Percentiles rank a stretch among this genome's conserved stretches.
phyloP scores from a whole-genome alignment of 2,329 filamentous ascomycete species.

The Nothophaeocryptopus gaeumannii region DNA sequence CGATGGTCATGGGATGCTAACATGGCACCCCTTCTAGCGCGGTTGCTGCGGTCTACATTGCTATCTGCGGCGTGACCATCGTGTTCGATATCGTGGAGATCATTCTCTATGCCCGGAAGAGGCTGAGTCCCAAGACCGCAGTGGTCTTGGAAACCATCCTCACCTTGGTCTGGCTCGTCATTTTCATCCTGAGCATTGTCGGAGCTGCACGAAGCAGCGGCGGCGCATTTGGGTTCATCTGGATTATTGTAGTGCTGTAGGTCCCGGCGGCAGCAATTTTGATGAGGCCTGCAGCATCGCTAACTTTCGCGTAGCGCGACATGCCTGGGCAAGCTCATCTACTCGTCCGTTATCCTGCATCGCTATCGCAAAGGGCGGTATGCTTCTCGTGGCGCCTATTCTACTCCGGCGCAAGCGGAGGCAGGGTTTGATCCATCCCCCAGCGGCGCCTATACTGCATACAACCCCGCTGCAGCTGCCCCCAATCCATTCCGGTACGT shows the following conservation, averaged over 20 bases:
- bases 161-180: conserved; percentile 24
- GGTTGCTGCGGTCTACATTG: conserved; percentile 21
- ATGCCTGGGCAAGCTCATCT: conserved; percentile 41
- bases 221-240: conserved; percentile 19
- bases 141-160: conserved; percentile 29
- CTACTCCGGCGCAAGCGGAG: conserved; percentile 20
- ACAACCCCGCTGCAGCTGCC: conserved; percentile 21
- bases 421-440: conserved; percentile 13
- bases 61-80: conserved; percentile 24
- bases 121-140: conserved; percentile 24
- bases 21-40: conserved; percentile 22
- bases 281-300: conserved; percentile 6
- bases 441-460: conserved; percentile 18
- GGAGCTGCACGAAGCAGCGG: conserved; percentile 1
- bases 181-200: conserved; percentile 25
- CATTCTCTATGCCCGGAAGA: conserved; percentile 23
- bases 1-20: conserved; percentile 12
- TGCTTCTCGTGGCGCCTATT: conserved; percentile 25
- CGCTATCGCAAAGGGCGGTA: conserved; percentile 37
- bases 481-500: conserved; percentile 22
- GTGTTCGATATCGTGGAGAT: conserved; percentile 31
- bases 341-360: conserved; percentile 38
- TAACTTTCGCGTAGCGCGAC: conserved; percentile 31
- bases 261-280: conserved; percentile 16
- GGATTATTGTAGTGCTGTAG: conserved; percentile 37